phyloP scores from a whole-genome alignment of 2,329 filamentous ascomycete genomes.

The Fusarium kyushuense region DNA sequence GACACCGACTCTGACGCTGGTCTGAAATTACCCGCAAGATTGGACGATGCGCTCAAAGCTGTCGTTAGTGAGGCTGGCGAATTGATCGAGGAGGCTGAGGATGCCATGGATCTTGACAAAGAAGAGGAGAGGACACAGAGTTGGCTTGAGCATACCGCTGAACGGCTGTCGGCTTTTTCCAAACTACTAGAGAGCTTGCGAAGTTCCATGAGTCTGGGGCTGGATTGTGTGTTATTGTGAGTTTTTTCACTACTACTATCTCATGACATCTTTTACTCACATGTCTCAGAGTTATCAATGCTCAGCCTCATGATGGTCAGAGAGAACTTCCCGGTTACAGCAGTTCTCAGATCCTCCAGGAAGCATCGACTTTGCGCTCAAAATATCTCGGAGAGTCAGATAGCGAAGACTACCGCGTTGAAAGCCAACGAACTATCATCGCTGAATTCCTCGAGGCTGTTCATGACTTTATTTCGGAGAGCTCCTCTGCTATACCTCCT shows the following conservation, averaged over 20 bases:
- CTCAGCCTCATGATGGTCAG: slow-evolving; percentile 33
- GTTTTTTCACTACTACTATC: background rate
- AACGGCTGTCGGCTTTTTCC: slow-evolving; percentile 37
- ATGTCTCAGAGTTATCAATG: slow-evolving; percentile 38
- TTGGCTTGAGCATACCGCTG: slow-evolving; percentile 45
- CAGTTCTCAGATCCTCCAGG: slow-evolving; percentile 47
- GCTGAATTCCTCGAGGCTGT: slow-evolving; percentile 43
- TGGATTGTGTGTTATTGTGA: slow-evolving; percentile 43
- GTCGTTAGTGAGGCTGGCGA: slow-evolving; percentile 37
- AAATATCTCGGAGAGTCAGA: slow-evolving; percentile 34
- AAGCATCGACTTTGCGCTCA: slow-evolving; percentile 38
- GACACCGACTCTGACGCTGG: slow-evolving; percentile 18
- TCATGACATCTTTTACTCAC: slow-evolving; percentile 1
- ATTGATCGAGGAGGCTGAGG: slow-evolving; percentile 42
- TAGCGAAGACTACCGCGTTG: slow-evolving; percentile 39
- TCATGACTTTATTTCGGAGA: slow-evolving; percentile 44
- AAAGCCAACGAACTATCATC: slow-evolving; percentile 32
- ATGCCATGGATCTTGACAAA: slow-evolving; percentile 35
- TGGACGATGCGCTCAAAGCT: slow-evolving; percentile 30
- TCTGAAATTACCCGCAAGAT: slow-evolving; percentile 22
- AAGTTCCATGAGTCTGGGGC: slow-evolving; percentile 43
- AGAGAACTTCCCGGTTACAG: slow-evolving; percentile 46
- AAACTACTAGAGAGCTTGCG: slow-evolving; percentile 39
- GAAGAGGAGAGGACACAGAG: slow-evolving; percentile 25
- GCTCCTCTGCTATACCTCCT: slow-evolving; percentile 28